Percentiles rank a stretch among this genome's conserved stretches.
Conservation (phyloP, 331 rosid genomes). For the Prunus yedoensis region DNA sequence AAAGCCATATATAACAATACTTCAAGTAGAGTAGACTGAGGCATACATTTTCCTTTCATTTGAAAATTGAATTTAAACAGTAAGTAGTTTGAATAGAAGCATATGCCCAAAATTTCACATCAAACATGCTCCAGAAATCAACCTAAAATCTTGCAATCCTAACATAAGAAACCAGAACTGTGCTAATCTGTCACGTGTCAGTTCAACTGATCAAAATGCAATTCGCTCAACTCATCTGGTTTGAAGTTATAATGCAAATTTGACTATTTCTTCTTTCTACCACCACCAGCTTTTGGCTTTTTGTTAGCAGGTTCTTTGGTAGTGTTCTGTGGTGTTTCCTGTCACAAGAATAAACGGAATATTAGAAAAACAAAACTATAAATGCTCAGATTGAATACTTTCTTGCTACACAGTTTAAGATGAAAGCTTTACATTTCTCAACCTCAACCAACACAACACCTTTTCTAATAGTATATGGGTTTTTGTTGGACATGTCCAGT, state of each 20-base stretch:
- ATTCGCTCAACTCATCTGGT: conserved; percentile 16
- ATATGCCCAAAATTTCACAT: not conserved
- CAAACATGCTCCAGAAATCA: not conserved
- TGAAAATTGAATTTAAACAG: not conserved
- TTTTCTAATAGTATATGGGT: not conserved
- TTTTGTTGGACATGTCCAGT: not conserved
- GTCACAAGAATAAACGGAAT: conserved; percentile 19
- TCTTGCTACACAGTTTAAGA: not conserved
- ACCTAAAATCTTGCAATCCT: not conserved
- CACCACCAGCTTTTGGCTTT: conserved; percentile 50
- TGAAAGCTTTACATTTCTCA: not conserved
- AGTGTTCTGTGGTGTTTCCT: conserved; percentile 56
- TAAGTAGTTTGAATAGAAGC: no score
- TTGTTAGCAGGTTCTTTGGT: conserved; percentile 49
- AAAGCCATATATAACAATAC: not conserved
- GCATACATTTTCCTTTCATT: not conserved
- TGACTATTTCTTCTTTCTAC: conserved; percentile 69
- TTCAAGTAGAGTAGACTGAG: not conserved
- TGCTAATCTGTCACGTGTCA: not conserved
- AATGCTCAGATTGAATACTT: not conserved
- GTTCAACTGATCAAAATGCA: conserved; percentile 26
- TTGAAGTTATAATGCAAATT: not conserved
- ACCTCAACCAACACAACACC: not conserved
- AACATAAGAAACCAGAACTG: not conserved
- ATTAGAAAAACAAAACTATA: not conserved